These are phyloP conservation scores for Orbilia oligospora DNA, from an alignment of 2,329 filamentous ascomycete species.

Conservation along the genomic window DNA sequence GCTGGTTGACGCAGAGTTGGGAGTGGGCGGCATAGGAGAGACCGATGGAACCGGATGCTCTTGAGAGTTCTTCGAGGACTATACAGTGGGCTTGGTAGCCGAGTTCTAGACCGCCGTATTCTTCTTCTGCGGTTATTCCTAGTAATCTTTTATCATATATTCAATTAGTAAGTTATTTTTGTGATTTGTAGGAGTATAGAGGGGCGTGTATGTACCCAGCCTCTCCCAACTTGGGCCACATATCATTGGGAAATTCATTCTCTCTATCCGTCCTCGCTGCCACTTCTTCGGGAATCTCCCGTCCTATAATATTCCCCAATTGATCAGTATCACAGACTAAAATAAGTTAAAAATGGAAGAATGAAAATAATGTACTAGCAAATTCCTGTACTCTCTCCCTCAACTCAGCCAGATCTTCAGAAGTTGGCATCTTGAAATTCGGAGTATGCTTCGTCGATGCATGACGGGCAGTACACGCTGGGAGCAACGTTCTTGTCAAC, in stretches of 20 bases:
- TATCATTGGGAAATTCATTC: conserved; percentile 89
- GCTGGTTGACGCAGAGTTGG: conserved; percentile 95
- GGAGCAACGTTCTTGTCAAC: conserved; percentile 66
- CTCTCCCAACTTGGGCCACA: conserved; percentile 95
- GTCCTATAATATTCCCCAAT: conserved; percentile 68
- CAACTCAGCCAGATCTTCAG: conserved; percentile 82
- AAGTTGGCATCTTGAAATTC: conserved; percentile 78
- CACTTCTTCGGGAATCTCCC: conserved; percentile 87
- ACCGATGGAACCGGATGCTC: conserved; percentile 83
- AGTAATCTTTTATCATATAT: conserved; percentile 74
- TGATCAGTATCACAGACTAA: not conserved
- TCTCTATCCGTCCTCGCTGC: conserved; percentile 84
- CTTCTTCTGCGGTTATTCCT: conserved; percentile 92
- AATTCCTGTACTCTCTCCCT: conserved; percentile 91
- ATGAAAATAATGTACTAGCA: conserved; percentile 70
- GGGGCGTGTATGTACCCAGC: conserved; percentile 73
- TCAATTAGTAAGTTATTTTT: not conserved
- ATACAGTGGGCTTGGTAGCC: conserved; percentile 97
- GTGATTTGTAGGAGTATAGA: conserved; percentile 22
- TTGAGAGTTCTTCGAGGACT: conserved; percentile 93
- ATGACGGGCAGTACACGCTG: conserved; percentile 67
- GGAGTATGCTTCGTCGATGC: conserved; percentile 78
- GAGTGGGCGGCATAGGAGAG: conserved; percentile 96
- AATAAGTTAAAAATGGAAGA: not conserved
- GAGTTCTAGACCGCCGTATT: conserved; percentile 88